Conservation (phyloP, 108 stramenopile genomes). For the Cyclotella kingstonii region DNA sequence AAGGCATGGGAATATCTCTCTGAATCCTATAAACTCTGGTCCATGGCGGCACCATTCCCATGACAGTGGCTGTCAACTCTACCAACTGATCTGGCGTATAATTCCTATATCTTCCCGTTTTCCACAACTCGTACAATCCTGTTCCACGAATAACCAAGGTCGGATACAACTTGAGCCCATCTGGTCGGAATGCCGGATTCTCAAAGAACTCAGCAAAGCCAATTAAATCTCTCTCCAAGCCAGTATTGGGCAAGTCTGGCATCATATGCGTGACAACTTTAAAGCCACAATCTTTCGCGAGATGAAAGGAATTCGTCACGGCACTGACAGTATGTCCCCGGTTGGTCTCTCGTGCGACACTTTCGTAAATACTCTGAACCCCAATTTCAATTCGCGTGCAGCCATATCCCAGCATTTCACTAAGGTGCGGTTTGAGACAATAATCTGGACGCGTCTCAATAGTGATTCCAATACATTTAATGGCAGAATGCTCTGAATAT, state of each 20-base stretch:
- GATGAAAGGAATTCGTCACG: constrained; percentile 88
- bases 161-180: constrained; percentile 95
- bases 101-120: constrained; percentile 90
- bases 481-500: constrained; percentile 85
- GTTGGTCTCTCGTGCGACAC: constrained; percentile 92
- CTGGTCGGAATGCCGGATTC: constrained; percentile 89
- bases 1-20: constrained; percentile 97
- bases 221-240: constrained; percentile 85
- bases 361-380: constrained; percentile 93
- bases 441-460: constrained; percentile 98
- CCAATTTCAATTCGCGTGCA: constrained; percentile 99
- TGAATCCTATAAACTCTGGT: constrained; percentile 94
- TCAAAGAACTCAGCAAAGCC: constrained; percentile 94
- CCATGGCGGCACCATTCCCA: constrained; percentile 95
- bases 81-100: constrained; percentile 95
- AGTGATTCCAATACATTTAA: constrained; percentile 94
- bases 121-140: constrained; percentile 95
- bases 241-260: constrained; percentile 96
- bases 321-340: constrained; percentile 93
- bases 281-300: constrained; percentile 96
- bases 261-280: constrained; percentile 98
- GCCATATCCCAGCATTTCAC: constrained; percentile 93
- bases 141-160: constrained; percentile 96
- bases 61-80: constrained; percentile 85
- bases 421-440: constrained; percentile 91